Percentiles rank a stretch among this genome's conserved stretches.
Conservation (phyloP, 176 grass and related monocot genomes). For the Aechmea fasciata region DNA sequence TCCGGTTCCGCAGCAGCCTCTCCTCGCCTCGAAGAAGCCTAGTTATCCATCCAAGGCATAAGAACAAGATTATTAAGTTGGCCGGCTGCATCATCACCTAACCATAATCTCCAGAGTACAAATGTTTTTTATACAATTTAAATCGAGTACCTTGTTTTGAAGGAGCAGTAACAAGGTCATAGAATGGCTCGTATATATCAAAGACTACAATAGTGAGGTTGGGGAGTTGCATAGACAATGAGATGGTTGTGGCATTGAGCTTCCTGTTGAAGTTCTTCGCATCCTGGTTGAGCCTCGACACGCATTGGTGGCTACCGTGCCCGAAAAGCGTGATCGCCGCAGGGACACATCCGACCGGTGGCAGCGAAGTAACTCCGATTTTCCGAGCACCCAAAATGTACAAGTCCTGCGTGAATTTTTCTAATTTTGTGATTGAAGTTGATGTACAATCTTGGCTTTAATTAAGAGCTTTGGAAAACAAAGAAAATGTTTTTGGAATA, state of each 20-base stretch:
- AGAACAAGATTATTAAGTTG: not conserved
- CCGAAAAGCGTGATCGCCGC: slow-evolving; percentile 49
- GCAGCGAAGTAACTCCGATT: slow-evolving; percentile 58
- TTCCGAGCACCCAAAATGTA: slow-evolving; percentile 57
- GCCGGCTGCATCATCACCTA: not conserved
- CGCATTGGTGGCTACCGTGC: slow-evolving; percentile 28
- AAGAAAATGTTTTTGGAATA: no score
- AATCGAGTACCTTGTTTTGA: slow-evolving; percentile 31
- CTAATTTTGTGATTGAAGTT: no score
- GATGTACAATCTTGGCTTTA: no score
- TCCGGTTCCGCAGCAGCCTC: slow-evolving; percentile 60
- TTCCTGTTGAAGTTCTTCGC: slow-evolving; percentile 60
- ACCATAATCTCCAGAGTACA: no score
- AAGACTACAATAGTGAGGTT: slow-evolving; percentile 78
- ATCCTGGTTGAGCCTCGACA: slow-evolving; percentile 48
- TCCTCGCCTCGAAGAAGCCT: slow-evolving; percentile 65
- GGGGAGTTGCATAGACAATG: slow-evolving; percentile 29
- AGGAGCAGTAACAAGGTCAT: slow-evolving; percentile 40
- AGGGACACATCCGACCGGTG: slow-evolving; percentile 77
- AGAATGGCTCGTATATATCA: slow-evolving; percentile 79
- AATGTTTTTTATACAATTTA: no score
- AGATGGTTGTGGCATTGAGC: slow-evolving; percentile 36
- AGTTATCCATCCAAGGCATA: not conserved
- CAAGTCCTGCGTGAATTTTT: slow-evolving; percentile 31
- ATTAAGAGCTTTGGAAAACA: no score